Evolutionary conservation across 768 basidiomycete species (phyloP).

Genomic region (Trametes villosa): DNA sequence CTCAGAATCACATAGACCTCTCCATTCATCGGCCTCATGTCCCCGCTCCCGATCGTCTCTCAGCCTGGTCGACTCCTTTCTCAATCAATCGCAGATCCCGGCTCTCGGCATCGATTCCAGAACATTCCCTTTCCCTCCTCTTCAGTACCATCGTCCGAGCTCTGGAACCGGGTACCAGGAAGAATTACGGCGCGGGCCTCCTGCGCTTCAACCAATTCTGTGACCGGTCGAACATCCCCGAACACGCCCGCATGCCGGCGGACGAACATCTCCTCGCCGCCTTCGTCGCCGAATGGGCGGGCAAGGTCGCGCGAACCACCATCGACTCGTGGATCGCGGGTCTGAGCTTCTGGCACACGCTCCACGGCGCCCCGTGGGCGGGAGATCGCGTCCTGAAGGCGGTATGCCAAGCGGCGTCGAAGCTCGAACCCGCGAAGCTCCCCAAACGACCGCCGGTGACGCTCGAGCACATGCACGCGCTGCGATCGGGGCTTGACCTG

Average conservation of each 20-base stretch:
- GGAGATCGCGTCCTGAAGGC: conserved; percentile 31
- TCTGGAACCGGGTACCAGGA: neutral
- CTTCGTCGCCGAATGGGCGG: conserved; percentile 20
- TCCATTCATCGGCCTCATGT: too few species aligned
- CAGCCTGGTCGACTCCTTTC: neutral
- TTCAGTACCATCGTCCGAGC: neutral
- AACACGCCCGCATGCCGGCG: conserved; percentile 37
- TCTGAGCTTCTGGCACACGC: conserved; percentile 41
- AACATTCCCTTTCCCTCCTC: neutral
- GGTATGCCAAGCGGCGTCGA: conserved; percentile 26
- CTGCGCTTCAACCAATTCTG: conserved; percentile 44
- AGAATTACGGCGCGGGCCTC: conserved; percentile 38
- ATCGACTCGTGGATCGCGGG: conserved; percentile 42
- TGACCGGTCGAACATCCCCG: conserved; percentile 37
- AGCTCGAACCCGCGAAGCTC: conserved; percentile 22
- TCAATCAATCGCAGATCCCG: neutral
- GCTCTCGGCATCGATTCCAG: neutral
- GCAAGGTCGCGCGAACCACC: conserved; percentile 16
- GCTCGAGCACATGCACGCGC: conserved; percentile 35
- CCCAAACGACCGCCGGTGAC: conserved; percentile 40
- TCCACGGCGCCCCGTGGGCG: conserved; percentile 41
- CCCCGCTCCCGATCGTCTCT: neutral
- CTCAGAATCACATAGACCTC: too few species aligned
- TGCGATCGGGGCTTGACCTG: conserved; percentile 31
- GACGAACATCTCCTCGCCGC: too few species aligned